A percentile compares a stretch with the other conserved stretches of the same genome.
Conservation (phyloP, 176 grass and related monocot species). For the Hsuehochloa calcarea region DNA sequence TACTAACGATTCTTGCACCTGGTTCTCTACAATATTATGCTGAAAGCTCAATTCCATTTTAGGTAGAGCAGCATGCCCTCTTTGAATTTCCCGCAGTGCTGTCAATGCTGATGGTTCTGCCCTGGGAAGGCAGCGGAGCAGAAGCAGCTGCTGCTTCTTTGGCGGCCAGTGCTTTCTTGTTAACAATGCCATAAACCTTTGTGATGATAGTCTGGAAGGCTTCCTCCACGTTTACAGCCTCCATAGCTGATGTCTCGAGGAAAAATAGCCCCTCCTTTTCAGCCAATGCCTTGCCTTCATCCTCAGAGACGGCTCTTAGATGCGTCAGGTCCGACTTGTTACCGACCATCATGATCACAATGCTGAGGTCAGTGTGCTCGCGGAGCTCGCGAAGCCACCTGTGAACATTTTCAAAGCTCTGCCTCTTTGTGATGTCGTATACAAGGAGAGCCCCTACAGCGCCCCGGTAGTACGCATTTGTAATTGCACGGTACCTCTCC, state of each 20-base stretch:
- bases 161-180: slow-evolving; percentile 61
- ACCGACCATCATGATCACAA: slow-evolving; percentile 75
- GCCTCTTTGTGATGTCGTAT: slow-evolving; percentile 80
- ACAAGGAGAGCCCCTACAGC: slow-evolving; percentile 78
- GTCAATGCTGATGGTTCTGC: slow-evolving; percentile 66
- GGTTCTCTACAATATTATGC: slow-evolving; percentile 32
- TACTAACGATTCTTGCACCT: slow-evolving; percentile 6
- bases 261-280: slow-evolving; percentile 83
- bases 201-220: slow-evolving; percentile 77
- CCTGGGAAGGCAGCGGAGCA: slow-evolving; percentile 44
- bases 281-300: slow-evolving; percentile 64
- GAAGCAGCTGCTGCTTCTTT: slow-evolving; percentile 53
- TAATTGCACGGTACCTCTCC: slow-evolving; percentile 89
- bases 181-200: slow-evolving; percentile 78
- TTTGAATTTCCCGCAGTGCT: slow-evolving; percentile 36
- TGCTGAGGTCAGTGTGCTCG: slow-evolving; percentile 76
- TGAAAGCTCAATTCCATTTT: slow-evolving; percentile 9
- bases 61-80: slow-evolving; percentile 64
- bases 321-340: slow-evolving; percentile 81
- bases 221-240: slow-evolving; percentile 76
- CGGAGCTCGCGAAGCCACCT: slow-evolving; percentile 83
- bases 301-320: slow-evolving; percentile 49
- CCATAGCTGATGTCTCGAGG: slow-evolving; percentile 78
- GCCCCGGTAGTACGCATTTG: slow-evolving; percentile 76
- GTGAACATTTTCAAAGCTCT: slow-evolving; percentile 69